phyloP scores from a whole-genome alignment of 2,329 filamentous ascomycete genomes.

The Aspergillus sp. region DNA sequence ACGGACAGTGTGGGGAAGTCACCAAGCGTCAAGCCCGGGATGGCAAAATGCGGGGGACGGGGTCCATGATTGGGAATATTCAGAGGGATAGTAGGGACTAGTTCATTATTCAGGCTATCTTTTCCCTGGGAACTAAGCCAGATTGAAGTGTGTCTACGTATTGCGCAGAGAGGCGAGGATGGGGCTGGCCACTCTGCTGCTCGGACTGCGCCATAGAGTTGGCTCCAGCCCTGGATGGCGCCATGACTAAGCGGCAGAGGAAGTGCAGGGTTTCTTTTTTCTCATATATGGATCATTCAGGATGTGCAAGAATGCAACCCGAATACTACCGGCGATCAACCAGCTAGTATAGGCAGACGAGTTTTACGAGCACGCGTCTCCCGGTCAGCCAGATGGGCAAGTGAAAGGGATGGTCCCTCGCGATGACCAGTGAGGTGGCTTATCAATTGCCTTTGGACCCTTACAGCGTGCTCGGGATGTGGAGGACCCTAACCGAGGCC shows the following conservation, averaged over 20 bases:
- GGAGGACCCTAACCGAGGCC: neutral
- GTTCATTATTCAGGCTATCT: too few species aligned
- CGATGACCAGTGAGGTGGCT: neutral
- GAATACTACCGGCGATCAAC: neutral
- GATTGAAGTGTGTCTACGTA: neutral
- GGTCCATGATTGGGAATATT: neutral
- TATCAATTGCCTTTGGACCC: neutral
- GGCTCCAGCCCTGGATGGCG: neutral
- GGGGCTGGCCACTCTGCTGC: neutral
- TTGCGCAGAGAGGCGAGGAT: neutral
- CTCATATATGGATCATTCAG: neutral
- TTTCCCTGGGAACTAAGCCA: neutral
- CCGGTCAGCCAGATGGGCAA: neutral
- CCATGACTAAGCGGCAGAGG: neutral
- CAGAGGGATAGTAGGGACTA: too few species aligned
- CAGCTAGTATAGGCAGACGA: neutral
- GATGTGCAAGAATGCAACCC: neutral
- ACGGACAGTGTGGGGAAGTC: neutral
- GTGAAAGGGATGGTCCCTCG: neutral
- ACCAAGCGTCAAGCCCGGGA: neutral
- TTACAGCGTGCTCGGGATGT: constrained; percentile 10
- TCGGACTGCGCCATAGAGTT: neutral
- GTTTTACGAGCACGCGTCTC: neutral
- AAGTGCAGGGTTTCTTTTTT: neutral
- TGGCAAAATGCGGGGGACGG: constrained; percentile 1